Base-by-base conservation (phyloP, 2,329 filamentous ascomycete species). In the Curvularia hawaiiensis region DNA sequence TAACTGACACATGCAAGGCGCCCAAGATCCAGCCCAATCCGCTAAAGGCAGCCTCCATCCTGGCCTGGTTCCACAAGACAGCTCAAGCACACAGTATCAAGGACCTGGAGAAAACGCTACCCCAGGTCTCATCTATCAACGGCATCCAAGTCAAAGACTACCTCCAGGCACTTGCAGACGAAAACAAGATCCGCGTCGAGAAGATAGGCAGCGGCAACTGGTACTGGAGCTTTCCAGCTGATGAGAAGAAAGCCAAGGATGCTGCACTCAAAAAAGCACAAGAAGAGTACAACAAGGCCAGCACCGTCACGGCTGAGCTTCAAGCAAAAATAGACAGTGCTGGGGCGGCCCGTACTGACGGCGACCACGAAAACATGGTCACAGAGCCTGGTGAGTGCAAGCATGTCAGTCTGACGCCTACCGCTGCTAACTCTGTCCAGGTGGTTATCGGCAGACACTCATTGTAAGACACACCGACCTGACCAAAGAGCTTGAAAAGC, bases 121-220 rank as follows among this genome's bases (percentile, higher is more conserved):
- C 85, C 2, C 78, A 81, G 1, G 81, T 88, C 45, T 85, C 84
- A 6, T 85, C 84, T 10, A 86, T 90, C 77, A 87, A 85, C 64
- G 79, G 82, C 61, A 88, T 89, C 82, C 85, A 87, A 69, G 85
- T 88, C 45, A 88, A 88, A 73, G 88, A 90, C 66, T 88, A 86
- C 68, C 77, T 90, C 18, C 85, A 88, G 70, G 78, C 81, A 4
- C 80, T 90, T 20, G 77, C 79, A 9, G 85, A 89, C 66, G 88
- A 90, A 55, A 80, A 79, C 65, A 81, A 83, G 65, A 83, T 90
- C 59, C 82, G 82, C 18, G 83, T 88, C 28, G 87, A 90, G 77
- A 90, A 89, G 73, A 90, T 90, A 65, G 88, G 87, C 43, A 87
- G 82, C 61, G 87, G 86, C 28, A 90, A 90, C 71, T 90, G 87